A percentile compares a stretch with the other conserved stretches of the same genome.
Conservation (phyloP, 2,329 filamentous ascomycete genomes). For the Thielaviopsis euricoi region DNA sequence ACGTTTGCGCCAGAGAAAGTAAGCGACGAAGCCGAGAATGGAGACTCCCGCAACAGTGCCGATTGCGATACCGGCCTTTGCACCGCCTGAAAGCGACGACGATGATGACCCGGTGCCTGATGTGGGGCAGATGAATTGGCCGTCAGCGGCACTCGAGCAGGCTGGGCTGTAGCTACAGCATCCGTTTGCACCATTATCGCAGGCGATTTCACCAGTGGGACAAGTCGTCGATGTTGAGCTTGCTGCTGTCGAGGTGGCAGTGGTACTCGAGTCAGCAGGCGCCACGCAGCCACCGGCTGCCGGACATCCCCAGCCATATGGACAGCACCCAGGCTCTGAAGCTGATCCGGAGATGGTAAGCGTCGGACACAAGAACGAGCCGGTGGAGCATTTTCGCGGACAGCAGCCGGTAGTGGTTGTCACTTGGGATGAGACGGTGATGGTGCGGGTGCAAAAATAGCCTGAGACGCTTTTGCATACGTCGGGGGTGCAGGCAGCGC, state of each 20-base stretch:
- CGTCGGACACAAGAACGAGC: conserved; percentile 27
- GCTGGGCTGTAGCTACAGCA: conserved; percentile 31
- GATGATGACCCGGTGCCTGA: conserved; percentile 20
- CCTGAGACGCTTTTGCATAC: conserved; percentile 20
- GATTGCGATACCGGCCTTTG: conserved; percentile 40
- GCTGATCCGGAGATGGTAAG: conserved; percentile 21
- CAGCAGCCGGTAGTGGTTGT: conserved; percentile 22
- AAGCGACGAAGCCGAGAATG: conserved; percentile 16
- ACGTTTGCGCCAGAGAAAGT: conserved; percentile 26
- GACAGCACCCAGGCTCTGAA: conserved; percentile 27
- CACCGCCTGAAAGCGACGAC: conserved; percentile 27
- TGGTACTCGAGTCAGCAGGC: conserved; percentile 14
- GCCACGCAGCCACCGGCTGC: conserved; percentile 21
- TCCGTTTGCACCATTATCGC: conserved; percentile 25
- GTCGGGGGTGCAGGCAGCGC: conserved; percentile 24
- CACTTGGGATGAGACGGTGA: conserved; percentile 12
- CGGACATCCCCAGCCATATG: conserved; percentile 27
- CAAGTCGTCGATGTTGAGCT: conserved; percentile 26
- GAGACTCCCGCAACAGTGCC: conserved; percentile 32
- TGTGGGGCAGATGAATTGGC: conserved; percentile 24
- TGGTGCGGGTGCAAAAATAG: conserved; percentile 16
- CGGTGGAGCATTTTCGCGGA: conserved; percentile 23
- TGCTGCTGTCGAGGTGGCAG: conserved; percentile 14
- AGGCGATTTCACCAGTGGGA: conserved; percentile 27
- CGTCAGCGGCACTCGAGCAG: conserved; percentile 24